phyloP scores from a whole-genome alignment of 257 asterid genomes.

The Jacaranda copaia region DNA sequence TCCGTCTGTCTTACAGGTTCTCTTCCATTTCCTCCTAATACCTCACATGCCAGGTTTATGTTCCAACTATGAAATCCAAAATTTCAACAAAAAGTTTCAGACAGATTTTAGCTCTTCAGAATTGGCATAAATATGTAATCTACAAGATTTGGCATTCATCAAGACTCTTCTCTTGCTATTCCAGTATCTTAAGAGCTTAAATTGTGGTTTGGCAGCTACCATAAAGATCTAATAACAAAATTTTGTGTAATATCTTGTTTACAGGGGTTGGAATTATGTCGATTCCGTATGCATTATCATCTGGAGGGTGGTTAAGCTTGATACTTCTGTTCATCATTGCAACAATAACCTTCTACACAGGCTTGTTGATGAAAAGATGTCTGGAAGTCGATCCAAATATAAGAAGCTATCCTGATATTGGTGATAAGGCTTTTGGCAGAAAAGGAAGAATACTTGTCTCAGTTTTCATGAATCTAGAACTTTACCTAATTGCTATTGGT shows the following conservation, averaged over 20 bases:
- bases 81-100: too few species aligned
- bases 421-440: slow-evolving; percentile 58
- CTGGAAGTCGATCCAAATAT: slow-evolving; percentile 59
- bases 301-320: slow-evolving; percentile 79
- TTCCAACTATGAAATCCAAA: too few species aligned
- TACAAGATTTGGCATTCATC: not conserved
- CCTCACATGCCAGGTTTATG: not conserved
- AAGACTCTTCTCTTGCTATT: not conserved
- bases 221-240: not conserved
- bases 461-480: slow-evolving; percentile 60
- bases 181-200: not conserved
- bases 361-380: slow-evolving; percentile 60
- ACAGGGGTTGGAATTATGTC: slow-evolving; percentile 75
- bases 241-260: not conserved
- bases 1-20: not conserved
- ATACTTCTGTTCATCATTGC: slow-evolving; percentile 54
- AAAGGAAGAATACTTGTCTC: slow-evolving; percentile 56
- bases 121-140: too few species aligned
- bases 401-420: slow-evolving; percentile 67
- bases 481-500: slow-evolving; percentile 73
- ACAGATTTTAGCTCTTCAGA: too few species aligned
- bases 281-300: slow-evolving; percentile 60
- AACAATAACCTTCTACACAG: slow-evolving; percentile 56
- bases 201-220: too few species aligned
- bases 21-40: not conserved